These are phyloP conservation scores for Colletotrichum caudatum DNA, from an alignment of 2,329 filamentous ascomycete species.

Conservation along the genomic window DNA sequence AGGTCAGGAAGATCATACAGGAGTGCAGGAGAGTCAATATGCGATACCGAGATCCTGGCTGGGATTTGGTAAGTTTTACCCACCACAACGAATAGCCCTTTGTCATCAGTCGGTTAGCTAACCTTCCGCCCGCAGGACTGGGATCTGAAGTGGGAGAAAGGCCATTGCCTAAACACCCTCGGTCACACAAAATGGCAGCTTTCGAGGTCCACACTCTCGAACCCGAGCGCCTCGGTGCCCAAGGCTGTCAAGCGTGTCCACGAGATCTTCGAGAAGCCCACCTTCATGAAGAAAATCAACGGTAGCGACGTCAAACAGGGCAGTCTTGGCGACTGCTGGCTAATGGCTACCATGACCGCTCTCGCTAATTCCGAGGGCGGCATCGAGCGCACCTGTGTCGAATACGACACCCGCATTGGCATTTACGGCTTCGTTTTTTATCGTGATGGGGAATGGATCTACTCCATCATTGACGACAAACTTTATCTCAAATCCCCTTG, in stretches of 20 bases:
- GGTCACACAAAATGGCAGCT: conserved; percentile 66
- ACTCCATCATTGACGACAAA: conserved; percentile 92
- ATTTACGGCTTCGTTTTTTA: conserved; percentile 94
- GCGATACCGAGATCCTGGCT: conserved; percentile 78
- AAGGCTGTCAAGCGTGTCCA: conserved; percentile 81
- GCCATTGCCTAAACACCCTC: conserved; percentile 66
- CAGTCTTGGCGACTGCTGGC: conserved; percentile 83
- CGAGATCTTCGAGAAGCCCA: conserved; percentile 81
- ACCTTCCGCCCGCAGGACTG: conserved; percentile 60
- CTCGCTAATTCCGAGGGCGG: conserved; percentile 78
- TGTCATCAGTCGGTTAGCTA: conserved; percentile 10
- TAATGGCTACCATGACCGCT: conserved; percentile 82
- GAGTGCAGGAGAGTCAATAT: conserved; percentile 81
- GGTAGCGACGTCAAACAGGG: conserved; percentile 84
- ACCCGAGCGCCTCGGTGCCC: conserved; percentile 66
- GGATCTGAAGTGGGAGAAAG: conserved; percentile 75
- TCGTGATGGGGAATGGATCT: conserved; percentile 90
- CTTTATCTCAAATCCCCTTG: conserved; percentile 85
- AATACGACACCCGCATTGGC: conserved; percentile 77
- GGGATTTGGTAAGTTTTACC: conserved; percentile 64
- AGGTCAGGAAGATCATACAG: conserved; percentile 70
- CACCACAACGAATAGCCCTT: neutral
- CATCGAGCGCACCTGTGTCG: conserved; percentile 81
- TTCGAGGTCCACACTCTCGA: conserved; percentile 56
- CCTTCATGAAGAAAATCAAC: conserved; percentile 74